Percentiles rank a stretch among this genome's conserved stretches.
Conservation (phyloP, 805 yeast genomes). For the Nakazawaea sp. region DNA sequence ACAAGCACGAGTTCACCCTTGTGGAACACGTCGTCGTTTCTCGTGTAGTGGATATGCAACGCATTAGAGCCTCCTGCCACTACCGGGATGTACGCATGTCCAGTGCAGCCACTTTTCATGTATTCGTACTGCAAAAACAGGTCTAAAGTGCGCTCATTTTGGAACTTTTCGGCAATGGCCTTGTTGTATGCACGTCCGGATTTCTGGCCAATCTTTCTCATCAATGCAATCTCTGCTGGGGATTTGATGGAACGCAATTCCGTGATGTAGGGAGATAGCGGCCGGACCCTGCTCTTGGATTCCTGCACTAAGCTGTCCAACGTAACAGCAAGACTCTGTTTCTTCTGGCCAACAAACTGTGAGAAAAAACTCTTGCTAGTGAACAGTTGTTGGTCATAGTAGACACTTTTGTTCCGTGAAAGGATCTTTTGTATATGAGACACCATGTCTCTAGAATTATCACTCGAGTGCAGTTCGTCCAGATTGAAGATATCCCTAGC, state of each 20-base stretch:
- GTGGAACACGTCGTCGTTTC: conserved; percentile 78
- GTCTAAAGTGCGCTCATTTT: conserved; percentile 71
- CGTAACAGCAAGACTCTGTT: conserved; percentile 14
- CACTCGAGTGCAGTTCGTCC: conserved; percentile 56
- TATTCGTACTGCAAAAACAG: conserved; percentile 79
- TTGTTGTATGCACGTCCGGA: conserved; percentile 80
- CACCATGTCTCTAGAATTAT: conserved; percentile 24
- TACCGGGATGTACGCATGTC: conserved; percentile 88
- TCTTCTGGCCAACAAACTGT: conserved; percentile 17
- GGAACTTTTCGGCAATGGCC: conserved; percentile 64
- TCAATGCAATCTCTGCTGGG: conserved; percentile 62
- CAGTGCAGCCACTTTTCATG: conserved; percentile 82
- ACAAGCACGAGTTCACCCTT: conserved; percentile 81
- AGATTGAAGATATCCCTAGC: conserved; percentile 83
- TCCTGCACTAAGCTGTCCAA: conserved; percentile 19
- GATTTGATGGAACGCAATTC: conserved; percentile 66
- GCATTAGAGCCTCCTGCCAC: conserved; percentile 93
- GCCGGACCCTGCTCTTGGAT: conserved; percentile 30
- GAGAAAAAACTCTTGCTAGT: conserved; percentile 13
- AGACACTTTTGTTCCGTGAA: conserved; percentile 42
- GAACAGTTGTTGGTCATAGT: conserved; percentile 35
- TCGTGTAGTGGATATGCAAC: conserved; percentile 85
- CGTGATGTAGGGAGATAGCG: conserved; percentile 36
- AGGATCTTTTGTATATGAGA: conserved; percentile 41
- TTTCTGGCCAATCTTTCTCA: conserved; percentile 78